Conservation (phyloP, 1,284 basidiomycete species). For the Austroboletus sp. region DNA sequence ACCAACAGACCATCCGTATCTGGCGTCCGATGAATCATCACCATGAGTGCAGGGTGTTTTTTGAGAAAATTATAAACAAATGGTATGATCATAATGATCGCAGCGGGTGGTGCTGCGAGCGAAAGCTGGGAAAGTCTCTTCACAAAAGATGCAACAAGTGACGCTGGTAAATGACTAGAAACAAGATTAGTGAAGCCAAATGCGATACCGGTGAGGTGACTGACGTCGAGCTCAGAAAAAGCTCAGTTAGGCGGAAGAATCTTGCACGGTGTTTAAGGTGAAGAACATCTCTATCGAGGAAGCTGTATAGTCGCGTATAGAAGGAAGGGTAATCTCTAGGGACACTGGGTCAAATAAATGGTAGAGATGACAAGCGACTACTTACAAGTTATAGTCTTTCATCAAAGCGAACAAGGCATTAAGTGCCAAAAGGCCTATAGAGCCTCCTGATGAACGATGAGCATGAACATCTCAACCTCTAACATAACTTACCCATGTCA, state of each 20-base stretch:
- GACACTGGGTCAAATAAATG: slow-evolving; percentile 1
- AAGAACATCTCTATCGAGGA: slow-evolving; percentile 80
- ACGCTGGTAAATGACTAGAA: slow-evolving; percentile 75
- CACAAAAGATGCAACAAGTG: slow-evolving; percentile 87
- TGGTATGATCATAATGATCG: slow-evolving; percentile 84
- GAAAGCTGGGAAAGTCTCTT: slow-evolving; percentile 86
- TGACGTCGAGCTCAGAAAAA: slow-evolving; percentile 86
- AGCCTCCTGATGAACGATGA: slow-evolving; percentile 53
- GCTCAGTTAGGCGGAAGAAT: slow-evolving; percentile 88
- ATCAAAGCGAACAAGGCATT: slow-evolving; percentile 91
- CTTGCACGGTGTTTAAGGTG: slow-evolving; percentile 90
- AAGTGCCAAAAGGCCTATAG: slow-evolving; percentile 83
- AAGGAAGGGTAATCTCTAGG: slow-evolving; percentile 90
- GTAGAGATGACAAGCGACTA: slow-evolving; percentile 10
- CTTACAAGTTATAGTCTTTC: slow-evolving; percentile 87
- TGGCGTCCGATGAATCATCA: slow-evolving; percentile 75
- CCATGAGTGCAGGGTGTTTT: slow-evolving; percentile 85
- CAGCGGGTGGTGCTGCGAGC: slow-evolving; percentile 82
- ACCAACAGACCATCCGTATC: slow-evolving; percentile 40
- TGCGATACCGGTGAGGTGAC: slow-evolving; percentile 27
- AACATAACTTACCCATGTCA: slow-evolving; percentile 58
- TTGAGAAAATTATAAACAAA: slow-evolving; percentile 95
- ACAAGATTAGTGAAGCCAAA: slow-evolving; percentile 7
- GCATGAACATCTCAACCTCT: background rate
- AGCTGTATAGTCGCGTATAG: slow-evolving; percentile 87